These are phyloP conservation scores for Agaricales sp. DNA, from an alignment of 1,284 basidiomycete genomes.

Conservation along the genomic window DNA sequence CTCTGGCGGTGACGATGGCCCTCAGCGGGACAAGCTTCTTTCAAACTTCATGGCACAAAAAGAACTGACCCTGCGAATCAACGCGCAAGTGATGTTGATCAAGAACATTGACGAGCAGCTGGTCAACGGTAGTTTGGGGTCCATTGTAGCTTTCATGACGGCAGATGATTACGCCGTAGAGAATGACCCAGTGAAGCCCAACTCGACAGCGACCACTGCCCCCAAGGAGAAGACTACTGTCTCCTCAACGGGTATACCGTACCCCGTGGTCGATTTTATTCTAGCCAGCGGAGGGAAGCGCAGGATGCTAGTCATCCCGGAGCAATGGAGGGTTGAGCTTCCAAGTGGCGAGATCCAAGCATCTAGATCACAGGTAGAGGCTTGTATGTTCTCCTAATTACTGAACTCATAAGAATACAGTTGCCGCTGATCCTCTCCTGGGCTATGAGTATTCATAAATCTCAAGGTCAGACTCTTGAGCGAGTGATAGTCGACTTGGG, in stretches of 20 bases:
- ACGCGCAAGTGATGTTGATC: conserved; percentile 72
- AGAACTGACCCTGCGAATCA: conserved; percentile 46
- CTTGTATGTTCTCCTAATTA: conserved; percentile 6
- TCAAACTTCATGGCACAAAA: conserved; percentile 66
- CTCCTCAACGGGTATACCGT: conserved; percentile 15
- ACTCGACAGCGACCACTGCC: background rate
- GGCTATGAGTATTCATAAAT: conserved; percentile 95
- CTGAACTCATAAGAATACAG: conserved; percentile 21
- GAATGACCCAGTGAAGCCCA: conserved; percentile 16
- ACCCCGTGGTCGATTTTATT: conserved; percentile 74
- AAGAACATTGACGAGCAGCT: conserved; percentile 58
- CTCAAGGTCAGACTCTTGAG: conserved; percentile 84
- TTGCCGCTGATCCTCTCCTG: conserved; percentile 81
- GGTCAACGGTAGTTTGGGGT: conserved; percentile 87
- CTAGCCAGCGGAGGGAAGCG: conserved; percentile 47
- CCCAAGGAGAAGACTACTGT: background rate
- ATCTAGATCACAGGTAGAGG: conserved; percentile 54
- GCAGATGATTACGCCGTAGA: conserved; percentile 29
- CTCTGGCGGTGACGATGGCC: conserved; percentile 38
- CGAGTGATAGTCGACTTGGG: conserved; percentile 77
- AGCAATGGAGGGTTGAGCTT: conserved; percentile 79
- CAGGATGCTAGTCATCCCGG: conserved; percentile 57
- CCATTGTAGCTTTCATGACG: conserved; percentile 62
- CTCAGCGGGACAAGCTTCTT: conserved; percentile 55
- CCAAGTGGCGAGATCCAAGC: conserved; percentile 78